Percentiles rank a stretch among this genome's conserved stretches.
Evolutionary conservation across 805 yeast species (phyloP).

Genomic region (Kuraishia cidri): DNA sequence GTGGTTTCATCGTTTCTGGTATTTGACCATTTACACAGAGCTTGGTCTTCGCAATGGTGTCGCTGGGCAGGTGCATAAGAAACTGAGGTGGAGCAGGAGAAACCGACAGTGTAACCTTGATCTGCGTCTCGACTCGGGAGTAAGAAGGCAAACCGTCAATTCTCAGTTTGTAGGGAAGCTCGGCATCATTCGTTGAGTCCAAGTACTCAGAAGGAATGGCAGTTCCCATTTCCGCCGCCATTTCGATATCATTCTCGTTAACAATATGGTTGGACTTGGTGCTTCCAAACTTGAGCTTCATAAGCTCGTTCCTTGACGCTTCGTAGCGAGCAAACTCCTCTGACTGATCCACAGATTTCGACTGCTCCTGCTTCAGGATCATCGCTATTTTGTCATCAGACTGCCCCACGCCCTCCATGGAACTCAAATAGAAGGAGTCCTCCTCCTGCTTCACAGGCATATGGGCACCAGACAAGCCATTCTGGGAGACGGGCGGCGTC

Average conservation of each 20-base stretch:
- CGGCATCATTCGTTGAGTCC: slow-evolving; percentile 8
- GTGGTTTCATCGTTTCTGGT: slow-evolving; percentile 37
- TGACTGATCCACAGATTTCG: not conserved
- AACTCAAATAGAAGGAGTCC: no score
- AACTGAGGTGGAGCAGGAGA: slow-evolving; percentile 73
- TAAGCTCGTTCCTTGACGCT: slow-evolving; percentile 35
- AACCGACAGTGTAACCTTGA: slow-evolving; percentile 61
- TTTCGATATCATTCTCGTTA: not conserved
- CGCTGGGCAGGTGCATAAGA: slow-evolving; percentile 74
- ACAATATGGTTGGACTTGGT: slow-evolving; percentile 18
- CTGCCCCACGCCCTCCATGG: no score
- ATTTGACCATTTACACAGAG: slow-evolving; percentile 46
- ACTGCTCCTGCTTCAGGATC: not conserved
- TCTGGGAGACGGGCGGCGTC: not conserved
- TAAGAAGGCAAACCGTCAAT: slow-evolving; percentile 64
- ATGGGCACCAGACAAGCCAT: not conserved
- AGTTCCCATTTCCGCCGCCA: not conserved
- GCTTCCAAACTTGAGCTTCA: slow-evolving; percentile 44
- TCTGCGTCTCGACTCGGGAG: slow-evolving; percentile 94
- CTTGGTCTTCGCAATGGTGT: slow-evolving; percentile 81
- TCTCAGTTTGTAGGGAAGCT: slow-evolving; percentile 38
- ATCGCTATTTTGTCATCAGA: no score
- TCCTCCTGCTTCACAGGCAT: not conserved
- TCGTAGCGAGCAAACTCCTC: slow-evolving; percentile 19
- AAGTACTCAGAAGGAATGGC: slow-evolving; percentile 19